Conservation (phyloP, 176 grass and related monocot genomes). For the Triticum monococcum region DNA sequence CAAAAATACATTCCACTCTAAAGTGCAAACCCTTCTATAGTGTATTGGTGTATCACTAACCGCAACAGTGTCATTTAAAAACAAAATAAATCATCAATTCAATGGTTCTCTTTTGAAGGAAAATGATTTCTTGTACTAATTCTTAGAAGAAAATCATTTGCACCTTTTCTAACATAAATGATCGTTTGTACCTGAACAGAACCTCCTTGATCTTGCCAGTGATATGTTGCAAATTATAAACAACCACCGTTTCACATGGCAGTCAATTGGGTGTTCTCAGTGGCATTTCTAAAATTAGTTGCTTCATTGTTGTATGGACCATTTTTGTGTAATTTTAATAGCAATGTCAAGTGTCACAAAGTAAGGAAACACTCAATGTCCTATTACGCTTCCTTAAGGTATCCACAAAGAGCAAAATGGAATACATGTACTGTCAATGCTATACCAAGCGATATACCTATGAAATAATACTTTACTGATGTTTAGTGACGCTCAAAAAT, state of each 20-base stretch:
- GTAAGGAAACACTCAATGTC: background rate
- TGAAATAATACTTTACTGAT: background rate
- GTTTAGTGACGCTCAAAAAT: background rate
- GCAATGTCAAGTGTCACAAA: background rate
- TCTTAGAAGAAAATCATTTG: background rate
- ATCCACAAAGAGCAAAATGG: background rate
- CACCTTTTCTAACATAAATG: background rate
- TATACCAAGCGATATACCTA: background rate
- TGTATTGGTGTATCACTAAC: background rate
- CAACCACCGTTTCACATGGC: background rate
- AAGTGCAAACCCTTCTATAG: background rate
- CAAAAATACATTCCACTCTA: background rate
- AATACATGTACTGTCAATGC: background rate
- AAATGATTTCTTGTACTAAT: background rate
- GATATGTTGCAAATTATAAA: background rate
- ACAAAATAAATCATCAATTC: background rate
- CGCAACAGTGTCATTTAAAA: background rate
- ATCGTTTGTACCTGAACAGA: background rate
- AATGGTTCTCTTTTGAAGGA: background rate
- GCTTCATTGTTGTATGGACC: background rate
- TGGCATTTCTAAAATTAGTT: background rate
- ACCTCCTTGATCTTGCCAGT: background rate
- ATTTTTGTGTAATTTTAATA: background rate
- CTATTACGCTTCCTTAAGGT: slow-evolving; percentile 11
- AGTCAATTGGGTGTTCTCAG: slow-evolving; percentile 20